Percentiles rank a stretch among this genome's conserved stretches.
Conservation (phyloP, 2,329 filamentous ascomycete species). For the Arthrobotrys pseudoclavata region DNA sequence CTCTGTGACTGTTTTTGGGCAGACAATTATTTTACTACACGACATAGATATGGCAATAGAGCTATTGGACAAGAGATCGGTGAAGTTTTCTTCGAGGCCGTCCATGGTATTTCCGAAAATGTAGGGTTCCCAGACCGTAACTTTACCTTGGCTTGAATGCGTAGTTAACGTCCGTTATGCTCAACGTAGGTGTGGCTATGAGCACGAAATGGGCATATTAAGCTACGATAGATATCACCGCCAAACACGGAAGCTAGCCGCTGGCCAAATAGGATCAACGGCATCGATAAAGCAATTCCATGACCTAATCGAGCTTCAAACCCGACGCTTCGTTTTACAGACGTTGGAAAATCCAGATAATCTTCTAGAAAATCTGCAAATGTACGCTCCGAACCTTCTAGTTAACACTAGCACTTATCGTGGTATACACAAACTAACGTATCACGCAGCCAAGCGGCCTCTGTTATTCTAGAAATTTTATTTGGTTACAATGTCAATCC, state of each 20-base stretch:
- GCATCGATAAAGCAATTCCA: slow-evolving; percentile 64
- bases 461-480: slow-evolving; percentile 67
- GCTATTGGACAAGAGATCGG: slow-evolving; percentile 67
- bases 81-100: slow-evolving; percentile 66
- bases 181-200: slow-evolving; percentile 42
- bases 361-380: slow-evolving; percentile 41
- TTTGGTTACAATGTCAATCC: slow-evolving; percentile 66
- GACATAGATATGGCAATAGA: slow-evolving; percentile 67
- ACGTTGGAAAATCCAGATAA: slow-evolving; percentile 20
- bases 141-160: too few relatives aligned
- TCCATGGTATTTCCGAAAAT: slow-evolving; percentile 66
- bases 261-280: slow-evolving; percentile 64
- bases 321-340: slow-evolving; percentile 62
- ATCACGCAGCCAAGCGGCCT: slow-evolving; percentile 67
- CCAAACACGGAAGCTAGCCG: slow-evolving; percentile 64
- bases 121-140: too few relatives aligned
- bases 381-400: slow-evolving; percentile 64
- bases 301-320: slow-evolving; percentile 65
- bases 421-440: slow-evolving; percentile 62
- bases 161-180: not conserved
- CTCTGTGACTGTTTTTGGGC: slow-evolving; percentile 67
- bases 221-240: slow-evolving; percentile 14
- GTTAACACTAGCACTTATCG: slow-evolving; percentile 61
- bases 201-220: slow-evolving; percentile 15
- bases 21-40: slow-evolving; percentile 66